Evolutionary conservation across 2,329 filamentous ascomycete species (phyloP).

Genomic region (Curvularia lunata): DNA sequence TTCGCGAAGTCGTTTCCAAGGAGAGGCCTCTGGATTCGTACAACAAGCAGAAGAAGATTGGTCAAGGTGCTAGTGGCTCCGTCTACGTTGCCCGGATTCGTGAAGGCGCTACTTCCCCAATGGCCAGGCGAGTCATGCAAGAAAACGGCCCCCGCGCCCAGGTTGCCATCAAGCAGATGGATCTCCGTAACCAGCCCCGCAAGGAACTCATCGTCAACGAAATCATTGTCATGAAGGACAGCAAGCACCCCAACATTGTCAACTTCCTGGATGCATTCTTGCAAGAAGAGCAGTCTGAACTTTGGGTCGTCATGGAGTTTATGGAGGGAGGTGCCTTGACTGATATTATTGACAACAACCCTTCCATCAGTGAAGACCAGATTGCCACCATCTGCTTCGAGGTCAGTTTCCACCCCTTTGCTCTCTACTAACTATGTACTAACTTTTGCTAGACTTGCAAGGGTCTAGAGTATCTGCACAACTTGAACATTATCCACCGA

Average conservation of each 20-base stretch:
- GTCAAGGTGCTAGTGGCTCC: conserved; percentile 95
- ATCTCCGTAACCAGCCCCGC: conserved; percentile 92
- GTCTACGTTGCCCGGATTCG: conserved; percentile 98
- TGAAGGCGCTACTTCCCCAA: conserved; percentile 79
- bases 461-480: conserved; percentile 91
- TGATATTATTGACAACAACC: conserved; percentile 98
- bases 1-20: conserved; percentile 93
- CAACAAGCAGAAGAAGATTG: conserved; percentile 99
- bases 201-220: conserved; percentile 99
- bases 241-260: conserved; percentile 96
- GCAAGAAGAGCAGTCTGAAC: conserved; percentile 88
- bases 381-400: conserved; percentile 97
- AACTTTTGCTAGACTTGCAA: conserved; percentile 77
- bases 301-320: conserved; percentile 99
- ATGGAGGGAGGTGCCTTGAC: conserved; percentile 99
- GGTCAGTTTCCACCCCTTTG: conserved; percentile 62
- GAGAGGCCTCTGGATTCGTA: conserved; percentile 94
- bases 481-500: conserved; percentile 96
- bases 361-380: conserved; percentile 91
- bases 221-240: conserved; percentile 99
- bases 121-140: conserved; percentile 78
- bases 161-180: conserved; percentile 99
- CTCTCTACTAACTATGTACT: conserved; percentile 25
- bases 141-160: conserved; percentile 82
- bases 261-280: conserved; percentile 98